A percentile compares a stretch with the other conserved stretches of the same genome.
phyloP scores from a whole-genome alignment of 169 alveolate genomes.

The Ichthyophthirius multifiliis region DNA sequence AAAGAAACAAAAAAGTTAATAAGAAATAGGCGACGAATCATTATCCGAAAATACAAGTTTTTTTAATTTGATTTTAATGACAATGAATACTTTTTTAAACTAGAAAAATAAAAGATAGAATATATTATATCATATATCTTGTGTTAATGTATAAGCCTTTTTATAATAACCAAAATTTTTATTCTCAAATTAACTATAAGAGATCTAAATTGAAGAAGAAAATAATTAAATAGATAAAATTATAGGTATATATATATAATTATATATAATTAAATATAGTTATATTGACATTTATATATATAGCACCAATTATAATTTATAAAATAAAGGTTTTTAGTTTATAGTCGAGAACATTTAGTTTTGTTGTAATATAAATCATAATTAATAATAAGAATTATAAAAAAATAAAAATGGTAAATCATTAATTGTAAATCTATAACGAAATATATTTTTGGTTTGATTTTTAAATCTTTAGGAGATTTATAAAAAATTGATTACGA shows the following conservation, averaged over 20 bases:
- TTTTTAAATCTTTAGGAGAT: not conserved
- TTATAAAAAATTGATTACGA: not conserved
- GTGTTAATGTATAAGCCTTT: not conserved
- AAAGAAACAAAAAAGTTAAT: not conserved
- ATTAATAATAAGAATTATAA: not conserved
- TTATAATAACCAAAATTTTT: not conserved
- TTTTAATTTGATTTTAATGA: not conserved
- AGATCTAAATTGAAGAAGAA: not conserved
- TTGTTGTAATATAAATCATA: not conserved
- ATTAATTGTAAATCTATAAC: not conserved
- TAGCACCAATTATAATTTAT: not conserved
- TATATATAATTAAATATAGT: not conserved
- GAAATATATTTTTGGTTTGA: not conserved
- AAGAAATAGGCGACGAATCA: not conserved
- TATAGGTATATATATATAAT: not conserved
- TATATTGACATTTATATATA: not conserved
- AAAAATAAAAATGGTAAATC: not conserved
- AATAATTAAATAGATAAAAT: not conserved
- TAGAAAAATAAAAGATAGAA: too few relatives aligned
- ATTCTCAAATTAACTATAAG: not conserved
- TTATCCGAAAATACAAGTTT: not conserved
- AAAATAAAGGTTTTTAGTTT: not conserved
- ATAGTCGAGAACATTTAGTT: not conserved
- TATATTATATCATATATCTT: too few relatives aligned
- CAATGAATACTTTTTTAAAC: too few relatives aligned